Conservation (phyloP, 441 rosid species). For the Populus hybrid region DNA sequence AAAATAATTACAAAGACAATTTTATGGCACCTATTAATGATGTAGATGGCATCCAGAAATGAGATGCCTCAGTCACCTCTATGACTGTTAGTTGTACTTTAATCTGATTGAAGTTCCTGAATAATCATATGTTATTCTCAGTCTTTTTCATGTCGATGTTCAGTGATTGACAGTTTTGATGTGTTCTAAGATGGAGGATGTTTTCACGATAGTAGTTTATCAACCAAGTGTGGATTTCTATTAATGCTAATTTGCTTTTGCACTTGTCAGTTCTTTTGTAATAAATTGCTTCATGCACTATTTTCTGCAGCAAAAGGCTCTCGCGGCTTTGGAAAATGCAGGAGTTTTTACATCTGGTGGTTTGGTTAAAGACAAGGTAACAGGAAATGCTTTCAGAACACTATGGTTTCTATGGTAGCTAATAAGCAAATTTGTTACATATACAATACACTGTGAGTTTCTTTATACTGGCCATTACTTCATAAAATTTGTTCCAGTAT, state of each 20-base stretch:
- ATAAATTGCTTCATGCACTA: background rate
- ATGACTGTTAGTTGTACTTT: background rate
- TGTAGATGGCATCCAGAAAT: background rate
- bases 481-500: background rate
- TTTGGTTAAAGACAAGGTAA: conserved; percentile 88
- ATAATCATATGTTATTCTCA: background rate
- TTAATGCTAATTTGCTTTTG: background rate
- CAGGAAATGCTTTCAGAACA: background rate
- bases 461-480: background rate
- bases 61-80: background rate
- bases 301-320: conserved; percentile 67
- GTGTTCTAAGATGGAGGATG: background rate
- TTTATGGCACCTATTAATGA: background rate
- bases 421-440: background rate
- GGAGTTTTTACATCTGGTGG: conserved; percentile 96
- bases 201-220: background rate
- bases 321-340: conserved; percentile 80
- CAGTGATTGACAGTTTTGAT: background rate
- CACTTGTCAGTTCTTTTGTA: background rate
- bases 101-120: background rate
- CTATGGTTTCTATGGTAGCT: background rate
- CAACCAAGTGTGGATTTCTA: background rate
- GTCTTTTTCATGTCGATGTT: background rate
- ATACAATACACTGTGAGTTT: background rate
- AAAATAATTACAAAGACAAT: background rate